Conservation (phyloP, 2,329 filamentous ascomycete genomes). For the Verticillium dahliae region DNA sequence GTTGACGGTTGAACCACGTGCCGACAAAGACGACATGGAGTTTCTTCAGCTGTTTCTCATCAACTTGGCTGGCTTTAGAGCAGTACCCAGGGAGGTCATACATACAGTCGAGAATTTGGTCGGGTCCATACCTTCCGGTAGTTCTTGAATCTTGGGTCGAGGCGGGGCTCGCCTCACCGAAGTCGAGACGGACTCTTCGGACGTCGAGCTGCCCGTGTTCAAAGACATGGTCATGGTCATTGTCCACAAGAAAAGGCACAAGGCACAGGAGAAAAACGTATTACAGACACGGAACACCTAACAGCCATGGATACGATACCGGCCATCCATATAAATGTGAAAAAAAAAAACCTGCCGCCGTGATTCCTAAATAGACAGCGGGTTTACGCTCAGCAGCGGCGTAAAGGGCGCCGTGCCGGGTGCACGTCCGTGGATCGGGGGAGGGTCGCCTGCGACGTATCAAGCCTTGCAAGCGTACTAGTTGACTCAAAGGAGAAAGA, state of each 20-base stretch:
- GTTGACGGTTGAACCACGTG: constrained; percentile 49
- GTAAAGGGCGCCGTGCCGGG: background rate
- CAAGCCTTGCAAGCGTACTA: background rate
- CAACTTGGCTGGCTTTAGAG: background rate
- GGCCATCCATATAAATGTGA: background rate
- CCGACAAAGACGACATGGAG: background rate
- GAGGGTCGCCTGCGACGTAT: background rate
- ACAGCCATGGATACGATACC: background rate
- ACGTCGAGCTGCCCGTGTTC: background rate
- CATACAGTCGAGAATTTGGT: background rate
- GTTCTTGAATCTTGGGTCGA: background rate
- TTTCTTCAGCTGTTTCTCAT: background rate
- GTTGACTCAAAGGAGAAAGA: background rate
- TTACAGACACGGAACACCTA: background rate
- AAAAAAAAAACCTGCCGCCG: background rate
- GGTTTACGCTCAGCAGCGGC: background rate
- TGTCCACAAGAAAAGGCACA: background rate
- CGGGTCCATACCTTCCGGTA: background rate
- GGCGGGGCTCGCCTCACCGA: background rate
- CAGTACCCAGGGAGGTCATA: background rate
- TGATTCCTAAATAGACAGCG: background rate
- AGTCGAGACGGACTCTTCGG: background rate
- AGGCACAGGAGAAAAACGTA: background rate
- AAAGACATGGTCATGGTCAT: background rate
- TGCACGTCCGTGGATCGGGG: background rate